These are phyloP conservation scores for Brassica hybrid DNA, from an alignment of 441 rosid species.

Conservation along the genomic window DNA sequence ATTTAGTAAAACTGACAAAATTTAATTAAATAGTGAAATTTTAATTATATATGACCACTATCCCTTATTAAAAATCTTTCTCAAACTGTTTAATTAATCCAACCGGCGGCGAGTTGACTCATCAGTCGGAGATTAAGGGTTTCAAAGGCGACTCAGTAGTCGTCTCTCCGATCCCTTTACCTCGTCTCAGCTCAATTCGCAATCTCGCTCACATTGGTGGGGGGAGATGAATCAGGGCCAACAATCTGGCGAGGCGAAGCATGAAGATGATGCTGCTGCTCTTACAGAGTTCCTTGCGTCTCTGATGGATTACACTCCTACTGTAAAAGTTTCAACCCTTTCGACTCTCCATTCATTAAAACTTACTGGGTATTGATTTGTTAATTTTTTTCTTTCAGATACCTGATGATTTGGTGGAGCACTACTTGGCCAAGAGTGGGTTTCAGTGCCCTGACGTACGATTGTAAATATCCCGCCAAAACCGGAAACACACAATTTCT, in stretches of 20 bases:
- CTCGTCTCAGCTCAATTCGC: not conserved
- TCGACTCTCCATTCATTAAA: not conserved
- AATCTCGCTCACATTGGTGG: constrained; percentile 5
- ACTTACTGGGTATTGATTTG: not conserved
- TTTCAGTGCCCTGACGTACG: constrained; percentile 93
- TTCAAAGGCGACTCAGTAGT: not conserved
- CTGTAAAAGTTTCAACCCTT: constrained; percentile 45
- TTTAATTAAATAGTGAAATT: too few species aligned
- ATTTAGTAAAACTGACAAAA: too few species aligned
- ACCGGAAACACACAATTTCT: too few species aligned
- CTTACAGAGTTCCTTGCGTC: constrained; percentile 83
- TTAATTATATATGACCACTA: not conserved
- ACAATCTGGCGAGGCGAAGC: constrained; percentile 63
- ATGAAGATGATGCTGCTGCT: constrained; percentile 79
- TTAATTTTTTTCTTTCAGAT: constrained; percentile 50
- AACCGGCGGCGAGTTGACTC: not conserved
- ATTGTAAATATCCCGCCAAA: constrained; percentile 62
- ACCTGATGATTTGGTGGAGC: constrained; percentile 93
- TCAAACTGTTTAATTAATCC: not conserved
- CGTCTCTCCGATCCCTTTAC: not conserved
- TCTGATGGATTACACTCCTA: constrained; percentile 87
- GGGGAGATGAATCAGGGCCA: constrained; percentile 56
- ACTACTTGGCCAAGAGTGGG: constrained; percentile 91
- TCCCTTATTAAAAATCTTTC: not conserved
- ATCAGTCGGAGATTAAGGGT: not conserved